Percentiles rank a stretch among this genome's conserved stretches.
Conservation (phyloP, 192 early-diverging fungal species). For the Podila epicladia region DNA sequence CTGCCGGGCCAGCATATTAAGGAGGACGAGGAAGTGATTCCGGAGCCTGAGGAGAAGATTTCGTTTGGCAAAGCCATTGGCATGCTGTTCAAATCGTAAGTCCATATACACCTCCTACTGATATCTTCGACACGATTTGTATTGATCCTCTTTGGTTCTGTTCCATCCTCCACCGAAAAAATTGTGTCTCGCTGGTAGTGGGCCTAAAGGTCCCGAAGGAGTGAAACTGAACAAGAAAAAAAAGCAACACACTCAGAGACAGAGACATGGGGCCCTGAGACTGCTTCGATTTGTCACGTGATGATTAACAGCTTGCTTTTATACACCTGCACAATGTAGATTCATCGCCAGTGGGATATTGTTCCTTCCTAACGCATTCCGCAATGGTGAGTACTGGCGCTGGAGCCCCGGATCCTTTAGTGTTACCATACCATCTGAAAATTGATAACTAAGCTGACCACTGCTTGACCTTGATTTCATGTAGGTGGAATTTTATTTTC, state of each 20-base stretch:
- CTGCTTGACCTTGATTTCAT: too few relatives aligned
- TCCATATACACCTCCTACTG: neutral
- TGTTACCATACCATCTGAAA: too few relatives aligned
- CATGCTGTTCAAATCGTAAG: conserved; percentile 66
- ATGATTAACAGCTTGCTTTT: too few relatives aligned
- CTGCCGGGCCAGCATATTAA: conserved; percentile 12
- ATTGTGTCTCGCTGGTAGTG: neutral
- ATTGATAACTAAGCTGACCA: too few relatives aligned
- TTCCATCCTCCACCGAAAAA: too few relatives aligned
- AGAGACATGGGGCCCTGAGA: too few relatives aligned
- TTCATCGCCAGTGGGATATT: conserved; percentile 83
- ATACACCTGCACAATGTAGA: conserved; percentile 5
- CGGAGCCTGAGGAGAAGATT: conserved; percentile 37
- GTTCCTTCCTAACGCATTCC: conserved; percentile 78
- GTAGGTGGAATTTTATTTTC: conserved; percentile 74
- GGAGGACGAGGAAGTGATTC: conserved; percentile 35
- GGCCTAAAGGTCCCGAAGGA: neutral
- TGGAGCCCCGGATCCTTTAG: conserved; percentile 45
- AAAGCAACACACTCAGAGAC: neutral
- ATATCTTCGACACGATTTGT: neutral
- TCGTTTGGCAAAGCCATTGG: conserved; percentile 53
- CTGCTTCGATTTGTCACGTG: too few relatives aligned
- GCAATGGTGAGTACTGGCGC: too few relatives aligned
- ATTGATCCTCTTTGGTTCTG: too few relatives aligned
- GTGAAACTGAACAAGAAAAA: neutral